Base-by-base conservation (phyloP, 192 early-diverging fungal species). In the Coemansia sp. region DNA sequence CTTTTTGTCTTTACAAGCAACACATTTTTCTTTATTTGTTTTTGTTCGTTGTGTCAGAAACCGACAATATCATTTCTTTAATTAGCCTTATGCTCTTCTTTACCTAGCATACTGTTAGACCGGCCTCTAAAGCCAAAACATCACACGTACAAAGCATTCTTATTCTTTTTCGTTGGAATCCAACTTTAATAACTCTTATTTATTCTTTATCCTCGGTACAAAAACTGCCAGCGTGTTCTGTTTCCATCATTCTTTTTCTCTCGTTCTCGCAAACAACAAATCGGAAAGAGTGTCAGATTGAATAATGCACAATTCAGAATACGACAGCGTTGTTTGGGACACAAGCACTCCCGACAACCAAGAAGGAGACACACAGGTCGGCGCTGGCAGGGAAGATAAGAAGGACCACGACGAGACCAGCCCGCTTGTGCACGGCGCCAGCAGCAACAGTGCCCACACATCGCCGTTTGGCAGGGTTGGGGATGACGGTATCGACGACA, bases 251-350 rank as follows among this genome's bases (percentile, higher is more conserved):
- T 25, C 25, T 25, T 2, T 25, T 25, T 25, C 2, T 25, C 25
- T 25, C 25, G 25, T 25, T 25, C 25, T 19, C 14, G 49, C 5
- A 50, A 50, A 25, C 19, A 25, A 54, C 25, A 25, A 25, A 25
- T 25, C 2, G 25, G 25, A 54, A 54, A 54, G 8, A 25, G 9
- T 11, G 0, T 22, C 6, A 22, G 51, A 20, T 14, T 19, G 19
- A 25, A 12, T 37, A 63, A 82, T 82, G 80, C 80, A 82, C 20
- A 68, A 74, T 54, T 82, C 80, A 7, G 80, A 82, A 42, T 82
- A 77, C 66, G 66, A 76, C 66, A 82, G 75, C 69, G 80, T 82
- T 20, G 69, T 77, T 58, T 82, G 80, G 80, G 80, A 82, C 71
- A 82, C 80, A 50, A 76, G 66, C 43, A 58, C 54, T 14, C 25